phyloP scores from a whole-genome alignment of 2,329 filamentous ascomycete species.

The Sphaerostilbella broomeana region DNA sequence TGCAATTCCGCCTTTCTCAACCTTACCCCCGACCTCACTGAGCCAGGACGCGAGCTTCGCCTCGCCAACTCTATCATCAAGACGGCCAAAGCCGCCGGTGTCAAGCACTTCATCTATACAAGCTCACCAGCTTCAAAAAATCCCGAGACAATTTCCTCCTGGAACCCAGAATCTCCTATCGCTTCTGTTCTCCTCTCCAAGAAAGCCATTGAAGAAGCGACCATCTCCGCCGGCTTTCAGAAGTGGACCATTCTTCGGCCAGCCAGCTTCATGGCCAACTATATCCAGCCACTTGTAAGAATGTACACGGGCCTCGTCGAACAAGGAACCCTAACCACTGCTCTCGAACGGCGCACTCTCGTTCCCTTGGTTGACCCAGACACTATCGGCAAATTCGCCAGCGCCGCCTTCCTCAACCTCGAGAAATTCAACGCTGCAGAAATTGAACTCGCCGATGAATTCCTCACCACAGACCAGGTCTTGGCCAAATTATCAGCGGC shows the following conservation, averaged over 20 bases:
- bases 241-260: constrained; percentile 45
- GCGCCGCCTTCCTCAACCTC: constrained; percentile 37
- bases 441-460: constrained; percentile 36
- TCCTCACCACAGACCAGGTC: constrained; percentile 30
- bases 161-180: constrained; percentile 23
- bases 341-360: constrained; percentile 27
- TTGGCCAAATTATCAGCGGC: constrained; percentile 30
- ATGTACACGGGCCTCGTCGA: constrained; percentile 35
- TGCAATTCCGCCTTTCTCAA: constrained; percentile 30
- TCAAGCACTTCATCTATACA: constrained; percentile 32
- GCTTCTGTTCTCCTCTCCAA: constrained; percentile 33
- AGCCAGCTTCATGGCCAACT: constrained; percentile 47
- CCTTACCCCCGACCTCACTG: constrained; percentile 26
- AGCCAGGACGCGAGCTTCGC: constrained; percentile 23
- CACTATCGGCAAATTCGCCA: constrained; percentile 41
- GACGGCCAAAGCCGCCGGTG: constrained; percentile 32
- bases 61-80: constrained; percentile 28
- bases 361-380: constrained; percentile 39
- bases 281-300: constrained; percentile 33
- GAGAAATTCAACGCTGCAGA: constrained; percentile 33
- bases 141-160: constrained; percentile 22
- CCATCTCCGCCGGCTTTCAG: constrained; percentile 31
- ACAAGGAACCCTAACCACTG: constrained; percentile 32
- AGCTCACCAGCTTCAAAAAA: constrained; percentile 26
- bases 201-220: constrained; percentile 33